Percentiles rank a stretch among this genome's conserved stretches.
Conservation (phyloP, 192 early-diverging fungal genomes). For the Jimgerdemannia lactiflua region DNA sequence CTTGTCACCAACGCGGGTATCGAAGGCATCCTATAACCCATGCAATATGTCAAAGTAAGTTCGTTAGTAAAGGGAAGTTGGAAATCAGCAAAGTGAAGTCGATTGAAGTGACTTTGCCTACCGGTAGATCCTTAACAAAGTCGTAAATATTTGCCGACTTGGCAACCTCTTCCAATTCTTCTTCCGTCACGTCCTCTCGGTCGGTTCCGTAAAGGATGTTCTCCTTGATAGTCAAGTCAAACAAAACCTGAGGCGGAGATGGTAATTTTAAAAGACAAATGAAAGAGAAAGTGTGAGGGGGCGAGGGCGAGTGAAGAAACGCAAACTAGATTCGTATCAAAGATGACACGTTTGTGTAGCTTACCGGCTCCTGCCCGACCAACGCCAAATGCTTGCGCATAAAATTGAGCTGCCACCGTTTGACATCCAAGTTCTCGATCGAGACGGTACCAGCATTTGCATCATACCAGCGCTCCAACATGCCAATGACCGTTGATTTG, state of each 20-base stretch:
- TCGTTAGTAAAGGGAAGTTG: neutral
- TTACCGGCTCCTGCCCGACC: constrained; percentile 87
- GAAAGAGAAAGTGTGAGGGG: neutral
- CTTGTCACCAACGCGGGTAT: constrained; percentile 67
- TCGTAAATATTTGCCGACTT: constrained; percentile 60
- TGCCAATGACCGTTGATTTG: constrained; percentile 64
- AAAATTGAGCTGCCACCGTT: constrained; percentile 55
- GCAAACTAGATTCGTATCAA: too few relatives aligned
- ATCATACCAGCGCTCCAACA: constrained; percentile 85
- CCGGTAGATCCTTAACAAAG: constrained; percentile 53
- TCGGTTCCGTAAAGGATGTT: constrained; percentile 77
- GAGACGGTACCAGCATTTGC: constrained; percentile 50
- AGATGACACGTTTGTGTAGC: neutral
- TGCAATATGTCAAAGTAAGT: neutral
- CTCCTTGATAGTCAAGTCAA: constrained; percentile 78
- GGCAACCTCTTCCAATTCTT: constrained; percentile 51
- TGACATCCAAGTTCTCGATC: constrained; percentile 59
- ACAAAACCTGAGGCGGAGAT: constrained; percentile 37
- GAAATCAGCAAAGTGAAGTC: neutral
- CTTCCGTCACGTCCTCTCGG: constrained; percentile 34
- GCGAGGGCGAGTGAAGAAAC: neutral
- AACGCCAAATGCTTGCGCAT: constrained; percentile 73
- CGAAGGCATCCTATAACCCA: constrained; percentile 25
- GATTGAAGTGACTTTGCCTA: constrained; percentile 23
- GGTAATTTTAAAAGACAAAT: neutral